These are phyloP conservation scores for Dissophora globulifera DNA, from an alignment of 192 early-diverging fungal genomes.

Conservation along the genomic window DNA sequence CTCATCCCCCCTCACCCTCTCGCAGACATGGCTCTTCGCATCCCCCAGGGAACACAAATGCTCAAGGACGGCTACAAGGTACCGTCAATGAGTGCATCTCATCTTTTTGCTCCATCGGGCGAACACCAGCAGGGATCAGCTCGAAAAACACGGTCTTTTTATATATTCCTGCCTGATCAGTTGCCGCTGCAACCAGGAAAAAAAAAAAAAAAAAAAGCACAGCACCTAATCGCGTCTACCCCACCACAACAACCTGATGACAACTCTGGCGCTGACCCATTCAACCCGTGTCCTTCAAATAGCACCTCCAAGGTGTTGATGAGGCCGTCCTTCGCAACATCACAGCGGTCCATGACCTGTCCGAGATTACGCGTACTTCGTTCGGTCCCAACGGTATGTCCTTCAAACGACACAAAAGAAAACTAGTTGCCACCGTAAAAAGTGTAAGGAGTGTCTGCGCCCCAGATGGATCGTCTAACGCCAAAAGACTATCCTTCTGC, in stretches of 20 bases:
- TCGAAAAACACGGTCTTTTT: neutral
- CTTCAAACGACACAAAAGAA: constrained; percentile 4
- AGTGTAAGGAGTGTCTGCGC: no score
- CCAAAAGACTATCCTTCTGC: no score
- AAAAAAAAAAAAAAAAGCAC: neutral
- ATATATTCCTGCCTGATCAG: constrained; percentile 42
- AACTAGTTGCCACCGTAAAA: no score
- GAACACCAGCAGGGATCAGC: neutral
- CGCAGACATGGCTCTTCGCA: constrained; percentile 47
- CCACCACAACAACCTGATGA: constrained; percentile 11
- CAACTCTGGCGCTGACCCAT: constrained; percentile 4
- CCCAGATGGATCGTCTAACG: no score
- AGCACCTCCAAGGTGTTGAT: constrained; percentile 95
- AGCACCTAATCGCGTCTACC: neutral
- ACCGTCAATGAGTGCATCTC: neutral
- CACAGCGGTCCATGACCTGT: constrained; percentile 92
- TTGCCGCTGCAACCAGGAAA: neutral
- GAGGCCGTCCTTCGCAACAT: constrained; percentile 97
- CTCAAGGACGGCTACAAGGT: constrained; percentile 56
- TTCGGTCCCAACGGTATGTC: constrained; percentile 92
- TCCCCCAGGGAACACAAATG: constrained; percentile 54
- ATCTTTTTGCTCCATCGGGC: neutral
- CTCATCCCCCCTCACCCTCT: neutral
- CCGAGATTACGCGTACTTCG: constrained; percentile 93
- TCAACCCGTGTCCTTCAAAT: constrained; percentile 1